Evolutionary conservation across 495 filamentous ascomycete genomes (phyloP), one percentile per base, ranked within the genome.

Genomic region (Penicillium dipodomyicola): DNA sequence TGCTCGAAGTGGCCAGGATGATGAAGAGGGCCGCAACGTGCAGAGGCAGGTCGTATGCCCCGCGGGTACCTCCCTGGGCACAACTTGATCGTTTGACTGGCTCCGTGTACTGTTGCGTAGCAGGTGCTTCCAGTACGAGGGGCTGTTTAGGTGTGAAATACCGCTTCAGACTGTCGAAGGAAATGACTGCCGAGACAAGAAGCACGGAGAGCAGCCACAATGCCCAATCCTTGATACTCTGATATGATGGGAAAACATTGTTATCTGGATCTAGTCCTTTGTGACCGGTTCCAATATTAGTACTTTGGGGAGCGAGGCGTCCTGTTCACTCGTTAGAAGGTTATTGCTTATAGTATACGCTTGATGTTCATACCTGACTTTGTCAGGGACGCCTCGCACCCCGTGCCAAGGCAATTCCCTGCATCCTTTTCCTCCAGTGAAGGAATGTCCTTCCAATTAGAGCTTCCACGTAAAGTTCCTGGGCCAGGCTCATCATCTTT

Each of bases 11-110:
- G 1, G 68, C 65, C 14, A 90, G 71, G 45, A 91, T 86, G 39
- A 91, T 69, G 59, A 91, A 77, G 40, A 91, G 72, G 10, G 86
- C 88, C 56, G 81, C 80, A 45, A 90, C 82, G 59, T 90, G 88
- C 19, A 87, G 61, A 0, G 80, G 72, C 1, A 78, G 81, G 63
- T 87, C 77, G 61, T 87, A 88, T 6, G 50, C 53, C 49, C 61
- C 52, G 15, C 57, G 46, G 27, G 67, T 65, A 30, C 67, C 69
- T 14, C 69, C 65, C 10, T 59, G 44, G 7, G 58, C 67, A 49
- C 69, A 72, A 20, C 54, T 62, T 40, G 65, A 62, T 52, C 69
- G 58, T 46, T 62, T 64, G 0, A 33, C 39, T n/a, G 57, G 48
- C 20, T 32, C 30, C 20, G 29, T 10, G 10, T 40, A 48, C 5